A percentile compares a stretch with the other conserved stretches of the same genome.
phyloP scores from a whole-genome alignment of 2,329 filamentous ascomycete genomes.

The Trichoderma gracile region DNA sequence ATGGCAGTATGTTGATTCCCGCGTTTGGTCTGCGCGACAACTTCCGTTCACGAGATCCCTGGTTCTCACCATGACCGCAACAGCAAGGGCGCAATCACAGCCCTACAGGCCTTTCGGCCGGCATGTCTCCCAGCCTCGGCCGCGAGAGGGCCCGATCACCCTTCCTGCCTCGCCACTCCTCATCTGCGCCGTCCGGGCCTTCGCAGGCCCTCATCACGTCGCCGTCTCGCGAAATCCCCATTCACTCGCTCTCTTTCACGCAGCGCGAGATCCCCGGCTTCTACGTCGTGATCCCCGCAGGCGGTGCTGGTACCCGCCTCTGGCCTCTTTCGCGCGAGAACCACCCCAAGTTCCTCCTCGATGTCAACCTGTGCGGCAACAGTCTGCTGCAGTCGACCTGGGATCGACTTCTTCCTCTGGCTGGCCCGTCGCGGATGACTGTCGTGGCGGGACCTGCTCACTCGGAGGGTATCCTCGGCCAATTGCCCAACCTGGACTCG shows the following conservation, averaged over 20 bases:
- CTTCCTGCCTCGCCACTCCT: conserved; percentile 20
- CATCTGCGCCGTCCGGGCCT: conserved; percentile 17
- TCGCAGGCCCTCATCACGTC: conserved; percentile 24
- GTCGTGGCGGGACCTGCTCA: conserved; percentile 33
- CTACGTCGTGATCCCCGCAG: conserved; percentile 35
- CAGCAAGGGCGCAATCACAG: conserved; percentile 23
- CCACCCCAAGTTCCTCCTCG: conserved; percentile 35
- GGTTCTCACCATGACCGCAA: not conserved
- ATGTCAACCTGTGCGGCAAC: conserved; percentile 33
- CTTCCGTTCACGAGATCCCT: not conserved
- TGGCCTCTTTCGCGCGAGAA: conserved; percentile 35
- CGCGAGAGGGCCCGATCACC: conserved; percentile 22
- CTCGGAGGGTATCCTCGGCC: conserved; percentile 32
- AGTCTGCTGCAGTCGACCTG: conserved; percentile 34
- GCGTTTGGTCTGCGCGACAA: not conserved
- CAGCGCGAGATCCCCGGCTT: conserved; percentile 34
- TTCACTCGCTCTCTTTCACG: conserved; percentile 24
- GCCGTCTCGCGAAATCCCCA: conserved; percentile 7
- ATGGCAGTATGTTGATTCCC: conserved; percentile 14
- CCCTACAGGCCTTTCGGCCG: conserved; percentile 6
- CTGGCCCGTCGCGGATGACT: conserved; percentile 33
- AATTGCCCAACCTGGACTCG: conserved; percentile 31
- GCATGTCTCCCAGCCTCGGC: conserved; percentile 12
- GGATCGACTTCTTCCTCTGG: conserved; percentile 33
- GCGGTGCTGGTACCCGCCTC: conserved; percentile 34